These are phyloP conservation scores for Silene vulgaris DNA, from an alignment of 179 eudicot genomes.

Conservation along the genomic window DNA sequence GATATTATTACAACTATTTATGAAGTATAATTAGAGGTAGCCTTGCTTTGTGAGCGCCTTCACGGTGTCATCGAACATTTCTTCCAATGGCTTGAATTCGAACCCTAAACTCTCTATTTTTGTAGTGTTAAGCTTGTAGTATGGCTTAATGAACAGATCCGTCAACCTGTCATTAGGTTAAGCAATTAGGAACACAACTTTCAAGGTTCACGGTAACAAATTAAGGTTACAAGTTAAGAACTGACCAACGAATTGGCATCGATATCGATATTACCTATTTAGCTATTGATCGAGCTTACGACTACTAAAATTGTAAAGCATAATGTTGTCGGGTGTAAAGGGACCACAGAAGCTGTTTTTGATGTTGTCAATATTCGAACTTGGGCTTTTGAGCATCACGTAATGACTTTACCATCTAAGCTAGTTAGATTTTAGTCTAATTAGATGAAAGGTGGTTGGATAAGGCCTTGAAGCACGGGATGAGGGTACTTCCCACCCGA, in stretches of 20 bases:
- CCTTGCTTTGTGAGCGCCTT: conserved; percentile 60
- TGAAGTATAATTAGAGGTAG: conserved; percentile 32
- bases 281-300: no score
- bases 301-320: not conserved
- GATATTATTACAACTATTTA: no score
- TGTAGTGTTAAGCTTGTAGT: conserved; percentile 59
- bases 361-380: no score
- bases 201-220: not conserved
- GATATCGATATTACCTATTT: no score
- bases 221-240: not conserved
- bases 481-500: not conserved
- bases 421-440: not conserved
- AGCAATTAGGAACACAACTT: not conserved
- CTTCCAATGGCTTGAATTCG: conserved; percentile 71
- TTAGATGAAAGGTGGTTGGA: not conserved
- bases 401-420: no score
- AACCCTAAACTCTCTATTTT: conserved; percentile 71
- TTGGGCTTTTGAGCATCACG: no score
- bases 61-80: conserved; percentile 84
- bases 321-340: no score
- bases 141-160: conserved; percentile 44
- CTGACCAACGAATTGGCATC: no score
- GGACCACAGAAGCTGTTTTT: no score
- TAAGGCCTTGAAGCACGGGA: not conserved
- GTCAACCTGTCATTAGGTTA: conserved; percentile 48